Percentiles rank a stretch among this genome's conserved stretches.
Evolutionary conservation across 352 stramenopile species (phyloP).

Genomic region (Phytopythium boreale): DNA sequence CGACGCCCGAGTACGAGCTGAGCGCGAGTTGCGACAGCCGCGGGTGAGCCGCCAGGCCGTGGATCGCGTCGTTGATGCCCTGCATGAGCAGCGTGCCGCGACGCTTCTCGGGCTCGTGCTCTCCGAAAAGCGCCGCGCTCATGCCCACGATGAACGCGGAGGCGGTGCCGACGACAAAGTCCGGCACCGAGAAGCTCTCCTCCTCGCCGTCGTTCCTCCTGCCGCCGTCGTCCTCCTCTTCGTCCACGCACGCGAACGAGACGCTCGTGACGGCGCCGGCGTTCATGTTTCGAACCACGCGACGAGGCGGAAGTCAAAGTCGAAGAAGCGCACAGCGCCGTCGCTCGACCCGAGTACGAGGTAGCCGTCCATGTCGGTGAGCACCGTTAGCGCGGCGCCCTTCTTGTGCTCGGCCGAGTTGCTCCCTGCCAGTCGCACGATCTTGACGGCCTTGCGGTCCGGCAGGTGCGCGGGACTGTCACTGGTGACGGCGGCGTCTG

Average conservation of each 20-base stretch:
- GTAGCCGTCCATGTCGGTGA: constrained; percentile 86
- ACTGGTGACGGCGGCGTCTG: constrained; percentile 4
- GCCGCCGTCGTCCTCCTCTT: constrained; percentile 7
- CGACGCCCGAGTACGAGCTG: constrained; percentile 72
- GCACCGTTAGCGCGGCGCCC: constrained; percentile 48
- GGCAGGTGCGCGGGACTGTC: constrained; percentile 21
- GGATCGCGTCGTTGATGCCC: constrained; percentile 87
- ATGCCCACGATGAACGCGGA: constrained; percentile 88
- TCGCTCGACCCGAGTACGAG: constrained; percentile 89
- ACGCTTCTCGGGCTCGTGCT: constrained; percentile 80
- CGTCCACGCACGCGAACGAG: constrained; percentile 66
- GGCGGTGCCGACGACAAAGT: constrained; percentile 90
- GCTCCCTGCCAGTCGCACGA: constrained; percentile 64
- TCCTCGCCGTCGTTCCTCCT: constrained; percentile 19
- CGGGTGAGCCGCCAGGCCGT: constrained; percentile 76
- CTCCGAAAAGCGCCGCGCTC: constrained; percentile 73
- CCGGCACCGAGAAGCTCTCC: constrained; percentile 71
- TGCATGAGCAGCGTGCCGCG: constrained; percentile 91
- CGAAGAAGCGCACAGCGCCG: constrained; percentile 91
- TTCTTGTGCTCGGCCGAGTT: constrained; percentile 32
- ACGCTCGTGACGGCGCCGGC: constrained; percentile 86
- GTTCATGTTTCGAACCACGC: constrained; percentile 94
- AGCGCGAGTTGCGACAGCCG: constrained; percentile 70
- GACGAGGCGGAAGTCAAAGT: constrained; percentile 91
- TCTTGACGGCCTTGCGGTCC: constrained; percentile 82